phyloP scores from a whole-genome alignment of 1,139 yeast genomes.

The Geotrichum cucujoidarum region DNA sequence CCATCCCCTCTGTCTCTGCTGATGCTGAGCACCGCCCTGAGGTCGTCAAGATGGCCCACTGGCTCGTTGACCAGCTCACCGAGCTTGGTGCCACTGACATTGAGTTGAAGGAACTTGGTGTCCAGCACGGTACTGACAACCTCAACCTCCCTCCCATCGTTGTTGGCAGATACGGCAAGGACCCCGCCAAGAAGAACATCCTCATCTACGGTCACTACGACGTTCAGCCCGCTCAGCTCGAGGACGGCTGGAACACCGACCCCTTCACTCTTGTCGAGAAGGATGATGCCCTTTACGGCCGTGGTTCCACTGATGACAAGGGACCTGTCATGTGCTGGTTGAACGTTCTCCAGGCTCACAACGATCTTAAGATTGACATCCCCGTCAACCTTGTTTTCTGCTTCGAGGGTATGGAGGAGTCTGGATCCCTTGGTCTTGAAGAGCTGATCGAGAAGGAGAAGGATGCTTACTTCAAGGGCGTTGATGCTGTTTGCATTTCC shows the following conservation, averaged over 20 bases:
- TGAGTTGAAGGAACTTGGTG: constrained; percentile 75
- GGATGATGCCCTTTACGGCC: constrained; percentile 68
- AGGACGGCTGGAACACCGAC: constrained; percentile 94
- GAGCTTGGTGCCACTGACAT: constrained; percentile 75
- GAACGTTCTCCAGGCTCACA: constrained; percentile 86
- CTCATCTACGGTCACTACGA: constrained; percentile 95
- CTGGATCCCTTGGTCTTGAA: constrained; percentile 91
- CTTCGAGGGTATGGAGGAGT: constrained; percentile 99
- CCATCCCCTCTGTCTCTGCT: constrained; percentile 89
- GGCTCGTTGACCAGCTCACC: constrained; percentile 63
- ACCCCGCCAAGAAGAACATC: constrained; percentile 76
- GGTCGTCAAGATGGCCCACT: constrained; percentile 79
- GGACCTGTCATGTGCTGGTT: constrained; percentile 99
- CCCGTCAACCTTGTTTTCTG: constrained; percentile 92
- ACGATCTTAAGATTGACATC: constrained; percentile 72
- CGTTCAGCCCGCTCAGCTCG: constrained; percentile 90
- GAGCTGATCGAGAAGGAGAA: constrained; percentile 77
- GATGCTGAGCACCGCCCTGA: constrained; percentile 83
- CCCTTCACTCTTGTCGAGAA: constrained; percentile 71
- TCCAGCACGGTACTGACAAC: constrained; percentile 70
- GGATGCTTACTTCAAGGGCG: constrained; percentile 68
- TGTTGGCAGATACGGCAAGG: constrained; percentile 77
- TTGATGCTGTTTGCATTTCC: constrained; percentile 91
- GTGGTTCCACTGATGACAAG: constrained; percentile 96
- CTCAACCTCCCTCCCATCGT: constrained; percentile 89